Evolutionary conservation across 139 green algal genomes (phyloP), one percentile per base, ranked within the genome.

Genomic region (Chlorella sp.): DNA sequence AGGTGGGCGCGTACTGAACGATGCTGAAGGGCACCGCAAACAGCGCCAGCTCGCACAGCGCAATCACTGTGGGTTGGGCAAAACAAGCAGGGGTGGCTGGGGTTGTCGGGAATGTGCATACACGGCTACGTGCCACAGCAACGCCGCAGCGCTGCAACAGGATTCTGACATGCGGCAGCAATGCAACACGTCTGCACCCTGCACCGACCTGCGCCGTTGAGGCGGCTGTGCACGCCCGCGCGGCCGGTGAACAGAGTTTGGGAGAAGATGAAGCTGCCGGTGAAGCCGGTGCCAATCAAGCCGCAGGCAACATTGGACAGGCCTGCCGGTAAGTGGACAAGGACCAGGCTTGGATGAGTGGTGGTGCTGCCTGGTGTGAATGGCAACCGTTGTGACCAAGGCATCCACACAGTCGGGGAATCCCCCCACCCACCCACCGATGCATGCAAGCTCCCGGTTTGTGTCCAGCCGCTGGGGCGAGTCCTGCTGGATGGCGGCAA

Each of bases 381-480:
- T n/a, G n/a, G n/a, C n/a, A n/a, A n/a, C n/a, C n/a, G n/a, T n/a
- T n/a, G n/a, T n/a, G n/a, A n/a, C n/a, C n/a, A n/a, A n/a, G n/a
- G n/a, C n/a, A n/a, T n/a, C n/a, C n/a, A n/a, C n/a, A n/a, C n/a
- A n/a, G n/a, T n/a, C n/a, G n/a, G n/a, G 25, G 36, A 4, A 72
- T 51, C 12, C 12, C 21, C 2, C 51, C 51, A 2, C 12, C 51
- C 51, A 60, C 88, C 55, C 17, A 83, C 74, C 85, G 16, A 94
- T 88, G 6, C 89, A 94, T n/a, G 90, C 80, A 9, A 96, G 88
- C 88, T 95, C 93, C 21, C 32, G 60, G 88, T 96, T 92, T 89
- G 94, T 95, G 88, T 96, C 93, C 6, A 96, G 88, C 13, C 87
- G 73, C 30, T 63, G 60, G 26, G 90, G 89, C 69, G 93, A 86